Evolutionary conservation across 139 green algal genomes (phyloP), one percentile per base, ranked within the genome.

Genomic region (Trebouxia sp.): DNA sequence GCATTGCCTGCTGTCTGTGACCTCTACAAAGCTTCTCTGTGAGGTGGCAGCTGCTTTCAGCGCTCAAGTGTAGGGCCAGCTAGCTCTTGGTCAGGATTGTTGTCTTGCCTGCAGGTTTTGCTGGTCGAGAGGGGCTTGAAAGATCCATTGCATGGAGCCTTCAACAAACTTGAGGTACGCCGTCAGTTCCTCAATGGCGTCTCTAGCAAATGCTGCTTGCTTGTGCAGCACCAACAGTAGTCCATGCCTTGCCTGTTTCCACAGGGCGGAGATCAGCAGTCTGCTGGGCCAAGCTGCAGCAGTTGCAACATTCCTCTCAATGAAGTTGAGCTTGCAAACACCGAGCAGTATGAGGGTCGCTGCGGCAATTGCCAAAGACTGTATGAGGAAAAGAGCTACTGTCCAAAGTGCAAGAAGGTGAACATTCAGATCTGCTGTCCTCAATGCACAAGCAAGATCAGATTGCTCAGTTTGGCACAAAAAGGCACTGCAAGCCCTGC

Each of bases 381-480:
- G 66, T 72, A 85, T 30, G 41, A 80, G 42, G 30, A 78, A 10
- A 79, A 75, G 65, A 80, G 45, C 50, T 85, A 75, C 67, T 85
- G 82, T 76, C 51, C 41, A 26, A 76, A 80, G 35, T 85, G 82
- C 50, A 35, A 80, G 53, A 83, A 83, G 82, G 82, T 83, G 9
- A 7, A 48, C 39, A 1, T 65, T 20, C 42, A 10, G 0, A 6
- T 41, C 41, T 56, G 55, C 30, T 38, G 75, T 5, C 35, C 6
- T 30, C 12, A 11, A 56, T 28, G 9, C 26, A 28, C 12, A 24
- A 35, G 38, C 69, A 55, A 48, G 32, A n/a, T 30, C 20, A 41
- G 17, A 2, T 28, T 32, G n/a, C 9, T 3, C n/a, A 69, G 56
- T 12, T 38, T 32, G n/a, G 56, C 35, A 39, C 55, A 67, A 17